Base-by-base conservation (phyloP, 495 filamentous ascomycete species). In the Chlorociboria aeruginascens region DNA sequence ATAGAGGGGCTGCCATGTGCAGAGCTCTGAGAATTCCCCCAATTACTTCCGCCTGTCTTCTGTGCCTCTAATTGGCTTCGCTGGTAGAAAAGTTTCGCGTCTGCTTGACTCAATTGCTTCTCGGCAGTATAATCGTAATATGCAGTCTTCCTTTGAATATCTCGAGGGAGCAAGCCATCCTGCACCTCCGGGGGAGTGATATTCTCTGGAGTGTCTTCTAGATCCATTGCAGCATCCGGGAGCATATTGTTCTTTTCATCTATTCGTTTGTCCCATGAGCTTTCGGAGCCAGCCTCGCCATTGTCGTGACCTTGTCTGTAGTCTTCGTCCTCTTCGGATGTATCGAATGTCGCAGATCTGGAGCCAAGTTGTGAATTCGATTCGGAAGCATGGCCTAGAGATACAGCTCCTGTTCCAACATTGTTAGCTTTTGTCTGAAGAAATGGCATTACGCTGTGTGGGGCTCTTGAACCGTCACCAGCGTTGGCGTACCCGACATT, bases 31-130 rank as follows among this genome's bases (percentile, higher is more conserved):
- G 63, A 67, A 51, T 67, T 74, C 50, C 59, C 66, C 57, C 65
- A 73, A 55, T 61, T 74, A 53, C 64, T 64, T 12, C 62, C 67
- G 29, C 66, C 54, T 36, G 63, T 61, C 53, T 69, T 63, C 44
- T 70, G 63, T 14, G 61, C 66, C 34, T 82, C 77, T 16, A 81
- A 66, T 63, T 89, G 85, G 64, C 86, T 88, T 49, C 87, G 75
- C 59, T 95, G 92, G 64, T 95, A 98, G 69, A 96, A 89, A 29
- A 95, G 72, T 62, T 92, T 96, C 32, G 90, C 86, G 58, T 98
- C 90, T 16, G 83, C 76, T 65, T 96, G 86, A 51, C 79, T 87
- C 74, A 90, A 79, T 51, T 86, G 84, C 58, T 89, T 92, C 62
- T 98, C 90, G 48, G 81, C 79, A n/a, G 85, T 78, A 59, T 84